Evolutionary conservation across 768 basidiomycete genomes (phyloP).

Genomic region (Austroboletus festivus): DNA sequence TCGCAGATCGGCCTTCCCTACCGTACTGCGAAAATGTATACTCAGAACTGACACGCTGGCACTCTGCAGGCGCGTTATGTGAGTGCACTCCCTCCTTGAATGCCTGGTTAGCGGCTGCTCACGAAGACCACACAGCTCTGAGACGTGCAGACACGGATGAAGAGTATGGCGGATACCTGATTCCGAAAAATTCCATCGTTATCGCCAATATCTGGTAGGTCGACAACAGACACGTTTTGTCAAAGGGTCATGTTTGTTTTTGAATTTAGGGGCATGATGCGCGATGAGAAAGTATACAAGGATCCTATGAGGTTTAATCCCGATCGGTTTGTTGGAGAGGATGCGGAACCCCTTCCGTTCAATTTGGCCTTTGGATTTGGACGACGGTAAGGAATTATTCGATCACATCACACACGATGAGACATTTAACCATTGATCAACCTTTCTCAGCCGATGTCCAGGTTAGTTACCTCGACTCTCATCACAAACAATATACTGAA

Average conservation of each 20-base stretch:
- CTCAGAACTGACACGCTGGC: slow-evolving; percentile 12
- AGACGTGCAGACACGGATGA: slow-evolving; percentile 13
- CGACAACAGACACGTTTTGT: background rate
- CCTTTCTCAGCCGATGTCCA: too few relatives aligned
- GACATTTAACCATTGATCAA: too few relatives aligned
- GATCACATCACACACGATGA: background rate
- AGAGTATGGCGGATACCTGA: slow-evolving; percentile 13
- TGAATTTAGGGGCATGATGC: background rate
- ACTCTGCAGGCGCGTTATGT: background rate
- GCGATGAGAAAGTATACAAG: background rate
- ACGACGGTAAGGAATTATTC: background rate
- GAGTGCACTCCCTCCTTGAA: background rate
- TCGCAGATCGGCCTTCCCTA: slow-evolving; percentile 10
- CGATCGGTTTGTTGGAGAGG: background rate
- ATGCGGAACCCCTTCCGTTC: background rate
- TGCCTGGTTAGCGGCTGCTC: too few relatives aligned
- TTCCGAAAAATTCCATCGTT: slow-evolving; percentile 34
- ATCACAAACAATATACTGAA: background rate
- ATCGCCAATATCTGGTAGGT: slow-evolving; percentile 36
- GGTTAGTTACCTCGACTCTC: too few relatives aligned
- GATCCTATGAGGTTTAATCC: background rate
- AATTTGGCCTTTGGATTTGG: background rate
- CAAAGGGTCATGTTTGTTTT: too few relatives aligned
- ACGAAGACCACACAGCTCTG: background rate
- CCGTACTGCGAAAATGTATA: slow-evolving; percentile 13